A percentile compares a stretch with the other conserved stretches of the same genome.
phyloP scores from a whole-genome alignment of 306 rosid genomes.

The Benincasa hispida region DNA sequence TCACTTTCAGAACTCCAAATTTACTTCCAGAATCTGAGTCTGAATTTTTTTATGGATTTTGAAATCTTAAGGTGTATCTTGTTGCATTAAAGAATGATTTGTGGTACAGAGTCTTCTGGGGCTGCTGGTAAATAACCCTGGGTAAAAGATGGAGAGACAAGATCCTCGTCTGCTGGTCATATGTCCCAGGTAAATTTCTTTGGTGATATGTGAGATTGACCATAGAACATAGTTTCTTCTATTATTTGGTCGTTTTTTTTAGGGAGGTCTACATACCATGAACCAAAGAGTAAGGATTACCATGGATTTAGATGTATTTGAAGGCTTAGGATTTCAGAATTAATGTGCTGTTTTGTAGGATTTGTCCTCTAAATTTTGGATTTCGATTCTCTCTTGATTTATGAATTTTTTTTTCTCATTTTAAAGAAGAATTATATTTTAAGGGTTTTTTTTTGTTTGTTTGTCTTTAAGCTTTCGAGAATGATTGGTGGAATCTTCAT shows the following conservation, averaged over 20 bases:
- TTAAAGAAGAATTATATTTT: no score
- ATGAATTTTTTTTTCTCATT: no score
- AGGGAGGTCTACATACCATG: background rate
- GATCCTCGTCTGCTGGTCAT: background rate
- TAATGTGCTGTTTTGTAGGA: background rate
- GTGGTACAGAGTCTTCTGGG: background rate
- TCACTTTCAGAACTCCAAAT: background rate
- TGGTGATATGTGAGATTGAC: background rate
- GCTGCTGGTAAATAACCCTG: background rate
- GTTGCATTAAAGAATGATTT: background rate
- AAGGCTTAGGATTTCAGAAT: background rate
- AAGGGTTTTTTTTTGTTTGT: no score
- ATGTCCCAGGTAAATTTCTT: constrained; percentile 1
- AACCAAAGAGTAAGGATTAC: background rate
- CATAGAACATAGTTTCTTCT: background rate
- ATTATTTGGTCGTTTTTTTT: background rate
- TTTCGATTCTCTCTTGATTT: no score
- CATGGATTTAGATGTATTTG: background rate
- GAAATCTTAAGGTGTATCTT: background rate
- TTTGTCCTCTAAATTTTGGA: no score
- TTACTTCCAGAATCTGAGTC: background rate
- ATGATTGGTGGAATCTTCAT: no score
- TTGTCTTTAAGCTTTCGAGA: no score
- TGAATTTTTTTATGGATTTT: background rate
- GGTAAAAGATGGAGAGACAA: background rate